Conservation (phyloP, 768 basidiomycete genomes). For the Rhodotorula diobovata region DNA sequence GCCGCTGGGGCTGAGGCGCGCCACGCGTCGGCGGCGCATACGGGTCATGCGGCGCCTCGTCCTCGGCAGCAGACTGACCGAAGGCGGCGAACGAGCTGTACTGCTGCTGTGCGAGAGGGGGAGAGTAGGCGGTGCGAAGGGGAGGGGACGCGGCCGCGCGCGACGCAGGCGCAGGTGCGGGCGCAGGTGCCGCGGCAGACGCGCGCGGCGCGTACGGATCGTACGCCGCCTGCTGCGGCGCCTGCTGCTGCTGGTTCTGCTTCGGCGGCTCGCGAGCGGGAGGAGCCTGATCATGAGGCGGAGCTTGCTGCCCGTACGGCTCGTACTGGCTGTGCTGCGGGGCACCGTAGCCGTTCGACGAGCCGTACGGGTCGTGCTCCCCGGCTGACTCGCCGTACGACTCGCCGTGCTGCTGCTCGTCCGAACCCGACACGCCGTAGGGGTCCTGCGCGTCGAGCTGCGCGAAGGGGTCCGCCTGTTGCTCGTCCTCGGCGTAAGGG, state of each 20-base stretch:
- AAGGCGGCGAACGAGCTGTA: conserved; percentile 22
- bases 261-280: background rate
- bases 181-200: background rate
- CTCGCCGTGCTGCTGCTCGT: background rate
- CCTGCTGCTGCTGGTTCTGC: background rate
- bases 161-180: background rate
- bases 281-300: too few species aligned
- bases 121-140: conserved; percentile 5
- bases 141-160: background rate
- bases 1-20: background rate
- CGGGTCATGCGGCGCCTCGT: conserved; percentile 10
- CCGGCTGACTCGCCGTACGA: background rate
- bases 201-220: conserved; percentile 12
- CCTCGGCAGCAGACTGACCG: conserved; percentile 1
- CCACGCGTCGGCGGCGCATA: conserved; percentile 15
- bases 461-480: background rate
- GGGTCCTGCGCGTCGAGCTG: background rate
- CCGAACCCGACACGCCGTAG: background rate
- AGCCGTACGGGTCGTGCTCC: background rate
- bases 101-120: conserved; percentile 18
- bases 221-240: background rate
- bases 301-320: background rate
- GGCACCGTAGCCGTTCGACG: too few species aligned
- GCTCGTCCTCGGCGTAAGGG: conserved; percentile 13
- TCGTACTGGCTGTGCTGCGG: background rate